These are phyloP conservation scores for Aphanomyces invadans DNA, from an alignment of 352 stramenopile species.

Conservation along the genomic window DNA sequence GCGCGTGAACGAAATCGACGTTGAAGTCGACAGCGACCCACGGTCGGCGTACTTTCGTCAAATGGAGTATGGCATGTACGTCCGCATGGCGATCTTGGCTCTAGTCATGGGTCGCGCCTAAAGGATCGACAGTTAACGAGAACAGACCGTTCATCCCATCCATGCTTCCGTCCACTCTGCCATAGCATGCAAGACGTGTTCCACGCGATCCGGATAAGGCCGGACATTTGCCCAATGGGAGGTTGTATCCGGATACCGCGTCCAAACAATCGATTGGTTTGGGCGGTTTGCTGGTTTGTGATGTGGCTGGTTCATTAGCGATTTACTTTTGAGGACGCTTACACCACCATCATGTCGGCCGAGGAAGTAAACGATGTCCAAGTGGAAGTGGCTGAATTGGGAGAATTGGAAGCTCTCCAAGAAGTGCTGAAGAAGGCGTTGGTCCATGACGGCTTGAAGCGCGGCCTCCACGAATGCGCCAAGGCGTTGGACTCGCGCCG, in stretches of 20 bases:
- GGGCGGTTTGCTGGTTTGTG: not conserved
- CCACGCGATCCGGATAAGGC: no score
- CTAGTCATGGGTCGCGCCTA: constrained; percentile 86
- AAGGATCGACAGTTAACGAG: constrained; percentile 1
- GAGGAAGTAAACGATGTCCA: constrained; percentile 76
- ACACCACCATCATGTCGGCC: constrained; percentile 76
- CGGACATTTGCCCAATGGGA: no score
- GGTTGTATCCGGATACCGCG: constrained; percentile 21
- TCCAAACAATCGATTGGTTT: constrained; percentile 21
- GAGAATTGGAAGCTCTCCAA: constrained; percentile 96
- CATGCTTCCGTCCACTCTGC: no score
- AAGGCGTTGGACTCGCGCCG: constrained; percentile 98
- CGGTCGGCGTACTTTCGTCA: constrained; percentile 96
- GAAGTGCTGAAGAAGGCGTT: constrained; percentile 99
- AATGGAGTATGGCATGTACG: constrained; percentile 98
- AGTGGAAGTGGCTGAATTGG: constrained; percentile 83
- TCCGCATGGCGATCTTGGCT: constrained; percentile 96
- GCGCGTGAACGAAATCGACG: constrained; percentile 94
- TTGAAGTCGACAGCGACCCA: constrained; percentile 94
- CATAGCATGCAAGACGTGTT: no score
- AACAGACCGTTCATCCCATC: no score
- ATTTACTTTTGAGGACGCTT: constrained; percentile 28
- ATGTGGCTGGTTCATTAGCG: constrained; percentile 19
- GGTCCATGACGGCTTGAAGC: constrained; percentile 98
- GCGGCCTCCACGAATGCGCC: constrained; percentile 97